Evolutionary conservation across 306 rosid genomes (phyloP), one percentile per base, ranked within the genome.

Genomic region (Lathyrus aphaca): DNA sequence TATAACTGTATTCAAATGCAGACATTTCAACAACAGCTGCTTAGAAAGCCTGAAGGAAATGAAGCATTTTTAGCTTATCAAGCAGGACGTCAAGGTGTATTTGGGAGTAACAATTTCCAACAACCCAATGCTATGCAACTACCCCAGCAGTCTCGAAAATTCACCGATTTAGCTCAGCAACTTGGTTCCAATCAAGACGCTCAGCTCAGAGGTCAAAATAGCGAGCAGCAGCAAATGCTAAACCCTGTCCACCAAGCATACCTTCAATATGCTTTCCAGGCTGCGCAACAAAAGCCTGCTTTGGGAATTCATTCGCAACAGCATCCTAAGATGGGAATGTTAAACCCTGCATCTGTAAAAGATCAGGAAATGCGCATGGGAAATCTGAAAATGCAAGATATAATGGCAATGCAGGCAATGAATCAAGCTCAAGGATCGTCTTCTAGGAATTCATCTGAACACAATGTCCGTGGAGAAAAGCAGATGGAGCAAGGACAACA

Each of bases 161-260:
- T 85, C 73, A 71, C 61, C 21, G 96, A 89, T 44, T 59, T 81
- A 77, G 84, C 86, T 68, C 99, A 88, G 63, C 91, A 87, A 66
- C 91, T 84, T 44, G 86, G 87, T 16, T 68, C 89, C 72, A 74
- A 78, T 62, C 95, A 87, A 58, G 99, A 89, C 69, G 81, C 83
- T 65, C 91, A 86, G 64, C 79, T 77, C 58, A 84, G 86, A 80
- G 84, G 78, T 86, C 99, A 87, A 84, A 89, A 84, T 56, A 79
- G 79, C 38, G 97, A 87, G 79, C 96, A 89, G 80, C 97, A 89
- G 81, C 99, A 91, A 72, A 84, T 79, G 66, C 65, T 77, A 23
- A 91, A 84, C 82, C 95, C 97, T 64, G 82, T 79, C 23, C 97
- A 91, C 61, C 97, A 94, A 79, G 95, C 95, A 75, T 95, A 95